These are phyloP conservation scores for Rhinocladiella mackenziei DNA, from an alignment of 2,329 filamentous ascomycete species.

Conservation along the genomic window DNA sequence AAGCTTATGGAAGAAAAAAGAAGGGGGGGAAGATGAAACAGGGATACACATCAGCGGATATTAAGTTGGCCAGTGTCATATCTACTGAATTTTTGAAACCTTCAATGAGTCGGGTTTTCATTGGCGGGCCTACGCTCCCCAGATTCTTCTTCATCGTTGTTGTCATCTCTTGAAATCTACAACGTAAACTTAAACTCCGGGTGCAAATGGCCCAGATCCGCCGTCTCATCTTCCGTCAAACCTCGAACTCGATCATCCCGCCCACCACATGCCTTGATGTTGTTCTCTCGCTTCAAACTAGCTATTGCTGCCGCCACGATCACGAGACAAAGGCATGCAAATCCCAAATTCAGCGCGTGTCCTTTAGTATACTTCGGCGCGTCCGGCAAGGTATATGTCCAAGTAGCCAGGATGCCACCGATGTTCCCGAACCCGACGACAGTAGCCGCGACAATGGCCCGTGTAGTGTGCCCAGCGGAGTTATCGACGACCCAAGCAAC, in stretches of 20 bases:
- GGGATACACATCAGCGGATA: no score
- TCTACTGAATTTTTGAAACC: no score
- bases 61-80: no score
- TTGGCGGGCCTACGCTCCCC: no score
- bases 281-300: conserved; percentile 4
- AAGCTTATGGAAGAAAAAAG: no score
- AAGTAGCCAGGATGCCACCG: conserved; percentile 4
- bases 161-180: no score
- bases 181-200: conserved; percentile 8
- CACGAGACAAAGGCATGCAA: not conserved
- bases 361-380: conserved; percentile 4
- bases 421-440: conserved; percentile 51
- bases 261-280: not conserved
- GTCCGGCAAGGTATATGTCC: conserved; percentile 1
- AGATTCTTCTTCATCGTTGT: no score
- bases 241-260: conserved; percentile 3
- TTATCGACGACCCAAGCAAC: conserved; percentile 58
- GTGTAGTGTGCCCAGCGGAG: conserved; percentile 50
- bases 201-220: conserved; percentile 7
- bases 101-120: no score
- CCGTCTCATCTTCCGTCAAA: not conserved
- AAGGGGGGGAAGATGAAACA: no score
- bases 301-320: not conserved
- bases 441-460: conserved; percentile 60
- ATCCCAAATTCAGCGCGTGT: not conserved